Conservation (phyloP, 1,284 basidiomycete genomes). For the Ceratobasidium sp. region DNA sequence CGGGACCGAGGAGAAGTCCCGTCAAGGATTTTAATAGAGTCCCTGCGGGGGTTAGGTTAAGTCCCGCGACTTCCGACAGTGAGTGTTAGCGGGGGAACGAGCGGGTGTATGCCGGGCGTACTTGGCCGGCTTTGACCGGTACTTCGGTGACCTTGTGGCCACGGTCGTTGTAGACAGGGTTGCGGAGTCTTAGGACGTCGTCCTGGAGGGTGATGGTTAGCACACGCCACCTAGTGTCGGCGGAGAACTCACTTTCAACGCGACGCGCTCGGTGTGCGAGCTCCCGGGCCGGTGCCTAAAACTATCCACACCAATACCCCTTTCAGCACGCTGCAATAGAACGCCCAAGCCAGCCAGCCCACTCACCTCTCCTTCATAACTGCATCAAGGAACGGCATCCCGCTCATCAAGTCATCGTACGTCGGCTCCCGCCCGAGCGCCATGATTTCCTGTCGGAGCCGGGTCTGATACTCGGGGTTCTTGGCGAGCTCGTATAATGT, state of each 20-base stretch:
- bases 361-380: constrained; percentile 53
- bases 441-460: constrained; percentile 64
- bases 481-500: constrained; percentile 65
- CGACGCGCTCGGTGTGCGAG: constrained; percentile 49
- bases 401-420: constrained; percentile 57
- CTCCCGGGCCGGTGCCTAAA: constrained; percentile 50
- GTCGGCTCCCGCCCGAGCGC: constrained; percentile 57
- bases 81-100: not conserved
- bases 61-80: no score
- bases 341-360: constrained; percentile 14
- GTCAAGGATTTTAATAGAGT: no score
- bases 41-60: no score
- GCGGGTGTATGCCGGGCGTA: constrained; percentile 2
- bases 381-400: constrained; percentile 63
- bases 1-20: no score
- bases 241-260: constrained; percentile 11
- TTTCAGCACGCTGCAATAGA: not conserved
- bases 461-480: constrained; percentile 60
- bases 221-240: not conserved
- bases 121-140: constrained; percentile 50
- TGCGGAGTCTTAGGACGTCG: constrained; percentile 51
- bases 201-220: constrained; percentile 38
- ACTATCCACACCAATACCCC: constrained; percentile 47
- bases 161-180: constrained; percentile 48
- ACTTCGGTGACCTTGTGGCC: constrained; percentile 49